Percentiles rank a stretch among this genome's conserved stretches.
These are phyloP conservation scores for Sodiomyces alkalinus DNA, from an alignment of 2,329 filamentous ascomycete species.

Conservation along the genomic window DNA sequence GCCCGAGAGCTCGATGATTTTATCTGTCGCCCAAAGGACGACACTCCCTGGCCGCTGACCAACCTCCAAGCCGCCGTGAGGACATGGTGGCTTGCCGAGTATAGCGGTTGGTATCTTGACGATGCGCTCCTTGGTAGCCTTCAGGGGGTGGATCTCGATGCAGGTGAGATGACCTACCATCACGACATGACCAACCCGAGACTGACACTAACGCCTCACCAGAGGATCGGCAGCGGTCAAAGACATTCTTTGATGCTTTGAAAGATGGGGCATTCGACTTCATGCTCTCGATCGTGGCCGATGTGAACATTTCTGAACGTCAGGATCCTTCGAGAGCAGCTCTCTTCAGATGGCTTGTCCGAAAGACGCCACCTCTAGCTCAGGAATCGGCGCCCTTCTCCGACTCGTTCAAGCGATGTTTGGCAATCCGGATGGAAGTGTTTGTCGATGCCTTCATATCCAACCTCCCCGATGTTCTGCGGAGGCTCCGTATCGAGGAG, in stretches of 20 bases:
- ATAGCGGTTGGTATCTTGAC: slow-evolving; percentile 79
- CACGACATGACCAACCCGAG: slow-evolving; percentile 1
- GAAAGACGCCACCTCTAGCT: slow-evolving; percentile 57
- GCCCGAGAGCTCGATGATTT: slow-evolving; percentile 55
- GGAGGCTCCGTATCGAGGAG: slow-evolving; percentile 74
- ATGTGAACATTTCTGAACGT: slow-evolving; percentile 70
- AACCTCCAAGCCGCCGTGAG: slow-evolving; percentile 66
- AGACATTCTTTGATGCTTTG: slow-evolving; percentile 59
- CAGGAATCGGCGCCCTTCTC: slow-evolving; percentile 56
- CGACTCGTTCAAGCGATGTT: slow-evolving; percentile 51
- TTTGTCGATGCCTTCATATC: slow-evolving; percentile 90
- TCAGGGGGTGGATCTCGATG: slow-evolving; percentile 44
- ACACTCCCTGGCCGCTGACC: slow-evolving; percentile 54
- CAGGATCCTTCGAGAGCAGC: slow-evolving; percentile 74
- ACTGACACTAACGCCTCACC: too few relatives aligned
- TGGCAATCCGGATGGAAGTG: slow-evolving; percentile 70
- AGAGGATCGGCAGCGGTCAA: slow-evolving; percentile 57
- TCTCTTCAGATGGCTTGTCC: slow-evolving; percentile 67
- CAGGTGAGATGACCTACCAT: slow-evolving; percentile 20
- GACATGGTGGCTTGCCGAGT: slow-evolving; percentile 84
- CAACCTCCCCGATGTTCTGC: slow-evolving; percentile 84
- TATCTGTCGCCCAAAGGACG: slow-evolving; percentile 51
- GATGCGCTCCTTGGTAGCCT: slow-evolving; percentile 26
- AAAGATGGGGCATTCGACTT: slow-evolving; percentile 90
- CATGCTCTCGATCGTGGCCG: slow-evolving; percentile 68